These are phyloP conservation scores for Fraxinus pennsylvanica DNA, from an alignment of 257 asterid species.

Conservation along the genomic window DNA sequence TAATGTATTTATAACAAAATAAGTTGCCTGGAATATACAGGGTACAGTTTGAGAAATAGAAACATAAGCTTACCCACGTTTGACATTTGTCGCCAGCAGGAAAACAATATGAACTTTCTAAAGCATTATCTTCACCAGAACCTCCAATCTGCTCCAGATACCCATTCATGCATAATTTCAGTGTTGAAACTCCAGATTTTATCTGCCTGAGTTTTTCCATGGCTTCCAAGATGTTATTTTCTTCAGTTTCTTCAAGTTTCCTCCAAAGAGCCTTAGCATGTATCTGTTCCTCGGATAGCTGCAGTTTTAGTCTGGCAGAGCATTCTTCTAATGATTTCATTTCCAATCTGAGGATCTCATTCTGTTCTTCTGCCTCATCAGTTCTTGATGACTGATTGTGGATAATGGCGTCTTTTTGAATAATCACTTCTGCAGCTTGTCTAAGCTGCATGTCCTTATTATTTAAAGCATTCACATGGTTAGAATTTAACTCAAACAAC, in stretches of 20 bases:
- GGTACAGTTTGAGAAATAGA: conserved; percentile 19
- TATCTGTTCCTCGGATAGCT: conserved; percentile 52
- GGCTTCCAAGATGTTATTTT: conserved; percentile 47
- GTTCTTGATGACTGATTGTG: conserved; percentile 43
- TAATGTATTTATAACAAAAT: not conserved
- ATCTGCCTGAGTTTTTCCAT: conserved; percentile 63
- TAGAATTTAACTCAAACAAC: conserved; percentile 63
- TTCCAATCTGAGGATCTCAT: conserved; percentile 49
- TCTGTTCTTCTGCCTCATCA: conserved; percentile 48
- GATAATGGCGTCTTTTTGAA: conserved; percentile 42
- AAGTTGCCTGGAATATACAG: conserved; percentile 12
- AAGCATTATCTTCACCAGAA: conserved; percentile 28
- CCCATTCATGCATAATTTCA: conserved; percentile 53
- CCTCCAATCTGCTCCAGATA: conserved; percentile 38
- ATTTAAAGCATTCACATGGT: conserved; percentile 40
- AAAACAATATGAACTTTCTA: conserved; percentile 28
- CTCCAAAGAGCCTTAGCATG: conserved; percentile 37
- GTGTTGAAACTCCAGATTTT: conserved; percentile 56
- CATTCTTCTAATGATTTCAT: conserved; percentile 44
- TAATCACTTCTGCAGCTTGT: conserved; percentile 45
- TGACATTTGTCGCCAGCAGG: conserved; percentile 35
- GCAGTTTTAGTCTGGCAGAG: conserved; percentile 40
- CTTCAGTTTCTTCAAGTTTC: conserved; percentile 58
- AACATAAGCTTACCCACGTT: conserved; percentile 48
- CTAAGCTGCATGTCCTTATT: conserved; percentile 44